These are phyloP conservation scores for Alternaria brassicae DNA, from an alignment of 2,329 filamentous ascomycete genomes.

Conservation along the genomic window DNA sequence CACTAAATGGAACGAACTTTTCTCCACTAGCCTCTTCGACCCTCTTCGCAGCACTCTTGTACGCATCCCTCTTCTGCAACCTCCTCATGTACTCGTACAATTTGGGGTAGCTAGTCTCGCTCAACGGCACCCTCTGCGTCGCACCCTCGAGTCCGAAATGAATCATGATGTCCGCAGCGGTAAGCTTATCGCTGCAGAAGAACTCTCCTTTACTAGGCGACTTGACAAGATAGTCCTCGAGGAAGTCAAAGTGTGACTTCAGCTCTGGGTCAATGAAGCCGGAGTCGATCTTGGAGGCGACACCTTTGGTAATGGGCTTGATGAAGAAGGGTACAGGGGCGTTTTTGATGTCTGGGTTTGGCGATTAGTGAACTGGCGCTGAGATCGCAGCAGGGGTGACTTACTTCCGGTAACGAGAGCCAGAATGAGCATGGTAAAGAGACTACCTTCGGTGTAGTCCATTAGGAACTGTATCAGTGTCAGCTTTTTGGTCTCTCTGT, in stretches of 20 bases:
- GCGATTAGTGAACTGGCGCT: constrained; percentile 3
- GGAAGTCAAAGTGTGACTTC: constrained; percentile 57
- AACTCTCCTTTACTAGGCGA: constrained; percentile 59
- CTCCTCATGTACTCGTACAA: constrained; percentile 56
- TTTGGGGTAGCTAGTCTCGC: constrained; percentile 55
- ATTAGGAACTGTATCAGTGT: constrained; percentile 58
- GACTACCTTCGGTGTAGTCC: constrained; percentile 83
- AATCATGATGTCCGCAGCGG: constrained; percentile 62
- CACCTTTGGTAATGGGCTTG: constrained; percentile 65
- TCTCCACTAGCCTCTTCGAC: constrained; percentile 55
- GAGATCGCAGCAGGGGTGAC: background rate
- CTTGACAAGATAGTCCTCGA: constrained; percentile 59
- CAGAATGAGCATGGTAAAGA: constrained; percentile 76
- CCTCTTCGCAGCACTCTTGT: constrained; percentile 58
- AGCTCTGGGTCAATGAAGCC: constrained; percentile 58
- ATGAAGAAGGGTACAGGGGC: constrained; percentile 72
- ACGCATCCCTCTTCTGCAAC: constrained; percentile 55
- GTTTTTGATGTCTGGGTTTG: constrained; percentile 49
- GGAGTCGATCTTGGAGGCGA: constrained; percentile 59
- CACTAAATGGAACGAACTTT: constrained; percentile 45
- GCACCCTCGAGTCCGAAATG: constrained; percentile 60
- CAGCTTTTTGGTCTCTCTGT: background rate
- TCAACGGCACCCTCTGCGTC: constrained; percentile 46
- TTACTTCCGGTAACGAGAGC: constrained; percentile 63
- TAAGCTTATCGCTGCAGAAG: constrained; percentile 58